Evolutionary conservation across 305 asterid species (phyloP), one percentile per base, ranked within the genome.

Genomic region (Rubia tinctorum): DNA sequence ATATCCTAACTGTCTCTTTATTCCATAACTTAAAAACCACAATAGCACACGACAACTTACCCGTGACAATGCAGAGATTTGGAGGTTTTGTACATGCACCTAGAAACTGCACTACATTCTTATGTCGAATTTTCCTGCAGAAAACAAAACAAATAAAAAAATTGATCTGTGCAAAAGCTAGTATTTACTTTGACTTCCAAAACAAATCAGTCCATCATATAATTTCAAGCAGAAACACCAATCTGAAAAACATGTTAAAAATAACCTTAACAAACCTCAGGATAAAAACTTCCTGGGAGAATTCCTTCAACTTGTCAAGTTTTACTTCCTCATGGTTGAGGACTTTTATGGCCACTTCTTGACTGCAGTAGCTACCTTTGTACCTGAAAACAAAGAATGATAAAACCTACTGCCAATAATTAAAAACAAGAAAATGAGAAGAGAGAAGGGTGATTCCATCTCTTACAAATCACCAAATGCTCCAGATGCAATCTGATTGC

Each of bases 341-440:
- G 82, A 92, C 93, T 85, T 95, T 95, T 82, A 95, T 92, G 77
- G 98, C 99, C 70, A 95, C 98, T 69, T 95, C 99, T 82, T 95
- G 99, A 79, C 96, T 89, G 71, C 92, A 87, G 82, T 92, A 95
- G 51, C 88, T 88, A 61, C 95, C 99, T 85, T 92, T 92, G 73
- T 92, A 95, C 79, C 99, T 95, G 95, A 37, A 70, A 64, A 67
- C 68, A 34, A 34, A 70, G 60, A 3, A 63, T 18, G n/a, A 23
- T 71, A 17, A 78, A 47, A 55, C 69, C 10, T 18, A 45, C 73
- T 37, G 44, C 17, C 66, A 71, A 71, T 40, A 55, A 51, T 71
- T 17, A n/a, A 9, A 53, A 23, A 62, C 67, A 62, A 14, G 22
- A 37, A 20, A 66, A 62, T 47, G 65, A 73, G 77, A 63, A 66